Evolutionary conservation across 2,329 filamentous ascomycete species (phyloP).

Genomic region (Nemania serpens): DNA sequence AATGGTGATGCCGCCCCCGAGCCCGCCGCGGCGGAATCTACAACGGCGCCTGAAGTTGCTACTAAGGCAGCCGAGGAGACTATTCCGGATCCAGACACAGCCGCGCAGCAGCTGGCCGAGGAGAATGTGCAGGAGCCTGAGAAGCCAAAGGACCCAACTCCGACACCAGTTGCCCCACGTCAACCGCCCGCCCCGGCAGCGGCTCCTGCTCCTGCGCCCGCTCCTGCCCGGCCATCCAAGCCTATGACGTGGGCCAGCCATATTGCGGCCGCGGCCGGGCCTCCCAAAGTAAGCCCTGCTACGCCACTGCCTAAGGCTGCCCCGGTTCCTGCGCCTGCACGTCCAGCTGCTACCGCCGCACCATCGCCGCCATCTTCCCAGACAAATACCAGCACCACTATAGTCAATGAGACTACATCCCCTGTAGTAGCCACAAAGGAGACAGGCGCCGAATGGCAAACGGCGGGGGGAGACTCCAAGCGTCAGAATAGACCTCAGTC

Average conservation of each 20-base stretch:
- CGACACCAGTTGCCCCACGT: constrained; percentile 57
- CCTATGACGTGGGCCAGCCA: constrained; percentile 78
- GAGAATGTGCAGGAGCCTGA: constrained; percentile 63
- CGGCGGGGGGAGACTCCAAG: constrained; percentile 81
- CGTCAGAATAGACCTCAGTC: constrained; percentile 77
- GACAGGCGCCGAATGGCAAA: constrained; percentile 78
- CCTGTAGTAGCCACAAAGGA: constrained; percentile 53
- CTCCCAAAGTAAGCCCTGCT: constrained; percentile 48
- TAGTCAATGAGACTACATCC: constrained; percentile 43
- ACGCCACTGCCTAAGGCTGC: constrained; percentile 63
- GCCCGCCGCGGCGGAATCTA: constrained; percentile 41
- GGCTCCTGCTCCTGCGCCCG: constrained; percentile 55
- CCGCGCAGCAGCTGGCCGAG: constrained; percentile 56
- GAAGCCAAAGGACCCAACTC: constrained; percentile 67
- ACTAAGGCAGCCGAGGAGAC: constrained; percentile 36
- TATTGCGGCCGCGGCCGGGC: constrained; percentile 61
- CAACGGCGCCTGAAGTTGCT: constrained; percentile 38
- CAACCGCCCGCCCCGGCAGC: constrained; percentile 57
- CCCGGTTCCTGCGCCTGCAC: constrained; percentile 50
- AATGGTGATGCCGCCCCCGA: constrained; percentile 48
- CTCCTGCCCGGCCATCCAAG: constrained; percentile 56
- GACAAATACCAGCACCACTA: constrained; percentile 50
- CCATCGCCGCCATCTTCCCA: constrained; percentile 46
- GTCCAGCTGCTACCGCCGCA: constrained; percentile 46
- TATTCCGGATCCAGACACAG: constrained; percentile 55